Percentiles rank a stretch among this genome's conserved stretches.
Conservation (phyloP, 179 eudicot genomes). For the Silene vulgaris region DNA sequence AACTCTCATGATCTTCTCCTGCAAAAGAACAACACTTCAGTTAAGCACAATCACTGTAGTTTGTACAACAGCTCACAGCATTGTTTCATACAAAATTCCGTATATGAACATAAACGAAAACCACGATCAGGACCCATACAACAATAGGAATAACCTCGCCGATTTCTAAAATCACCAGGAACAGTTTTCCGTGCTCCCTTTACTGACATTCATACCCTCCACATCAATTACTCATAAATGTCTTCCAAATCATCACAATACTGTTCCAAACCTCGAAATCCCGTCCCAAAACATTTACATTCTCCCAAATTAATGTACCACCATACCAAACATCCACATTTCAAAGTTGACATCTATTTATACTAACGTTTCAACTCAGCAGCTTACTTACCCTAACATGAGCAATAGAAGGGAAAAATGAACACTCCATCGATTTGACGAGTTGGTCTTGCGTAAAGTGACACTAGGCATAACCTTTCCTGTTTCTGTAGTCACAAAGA, state of each 20-base stretch:
- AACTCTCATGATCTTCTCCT: conserved; percentile 98
- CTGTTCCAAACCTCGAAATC: neutral
- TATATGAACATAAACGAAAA: neutral
- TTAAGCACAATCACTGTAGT: neutral
- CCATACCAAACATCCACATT: too few relatives aligned
- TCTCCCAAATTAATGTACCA: neutral
- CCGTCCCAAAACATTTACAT: neutral
- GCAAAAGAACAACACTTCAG: conserved; percentile 25
- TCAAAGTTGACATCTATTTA: too few relatives aligned
- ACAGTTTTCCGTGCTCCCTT: neutral
- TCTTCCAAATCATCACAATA: neutral
- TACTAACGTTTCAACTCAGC: too few relatives aligned
- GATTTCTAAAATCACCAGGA: neutral
- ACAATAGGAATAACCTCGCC: neutral
- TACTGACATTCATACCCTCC: too few relatives aligned
- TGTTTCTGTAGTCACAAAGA: neutral
- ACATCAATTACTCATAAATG: too few relatives aligned
- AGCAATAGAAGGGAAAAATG: too few relatives aligned
- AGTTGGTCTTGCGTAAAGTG: too few relatives aligned
- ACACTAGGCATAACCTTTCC: neutral
- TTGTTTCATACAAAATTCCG: neutral
- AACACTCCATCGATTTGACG: too few relatives aligned
- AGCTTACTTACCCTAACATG: too few relatives aligned
- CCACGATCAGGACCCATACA: neutral
- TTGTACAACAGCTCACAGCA: neutral